A percentile compares a stretch with the other conserved stretches of the same genome.
phyloP scores from a whole-genome alignment of 78 protist genomes.

The Monosiga brevicollis region DNA sequence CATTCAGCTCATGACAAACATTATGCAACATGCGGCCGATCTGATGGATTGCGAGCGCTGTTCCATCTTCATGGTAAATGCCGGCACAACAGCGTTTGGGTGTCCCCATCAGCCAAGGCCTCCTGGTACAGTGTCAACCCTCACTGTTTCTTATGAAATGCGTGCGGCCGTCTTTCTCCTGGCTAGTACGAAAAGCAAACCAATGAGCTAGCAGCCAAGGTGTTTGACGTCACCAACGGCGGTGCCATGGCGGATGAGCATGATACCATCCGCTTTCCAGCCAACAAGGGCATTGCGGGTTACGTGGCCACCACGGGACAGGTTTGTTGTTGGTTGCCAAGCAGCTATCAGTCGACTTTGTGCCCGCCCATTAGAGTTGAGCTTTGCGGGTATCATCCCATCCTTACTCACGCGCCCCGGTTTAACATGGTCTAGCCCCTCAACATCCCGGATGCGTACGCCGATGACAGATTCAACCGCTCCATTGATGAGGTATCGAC shows the following conservation, averaged over 20 bases:
- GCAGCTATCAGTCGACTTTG: no score
- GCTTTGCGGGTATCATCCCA: no score
- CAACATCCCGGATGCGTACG: constrained; percentile 27
- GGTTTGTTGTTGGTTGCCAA: no score
- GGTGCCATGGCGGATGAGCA: background rate
- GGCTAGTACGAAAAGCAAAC: background rate
- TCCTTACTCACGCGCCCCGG: no score
- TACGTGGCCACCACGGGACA: constrained; percentile 29
- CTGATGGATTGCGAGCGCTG: constrained; percentile 26
- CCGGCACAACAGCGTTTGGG: background rate
- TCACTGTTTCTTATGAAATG: no score
- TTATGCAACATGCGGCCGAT: background rate
- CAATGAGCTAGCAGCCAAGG: background rate
- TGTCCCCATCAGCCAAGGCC: no score
- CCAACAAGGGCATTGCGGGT: constrained; percentile 13
- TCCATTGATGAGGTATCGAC: constrained; percentile 2
- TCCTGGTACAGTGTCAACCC: no score
- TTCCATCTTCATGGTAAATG: constrained; percentile 12
- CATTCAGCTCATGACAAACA: background rate
- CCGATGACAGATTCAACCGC: constrained; percentile 16
- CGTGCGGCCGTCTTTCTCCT: no score
- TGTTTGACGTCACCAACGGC: background rate
- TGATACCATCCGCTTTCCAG: background rate
- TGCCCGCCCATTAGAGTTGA: no score
- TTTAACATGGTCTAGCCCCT: no score